These are phyloP conservation scores for Tulasnella sp. DNA, from an alignment of 768 basidiomycete genomes.

Conservation along the genomic window DNA sequence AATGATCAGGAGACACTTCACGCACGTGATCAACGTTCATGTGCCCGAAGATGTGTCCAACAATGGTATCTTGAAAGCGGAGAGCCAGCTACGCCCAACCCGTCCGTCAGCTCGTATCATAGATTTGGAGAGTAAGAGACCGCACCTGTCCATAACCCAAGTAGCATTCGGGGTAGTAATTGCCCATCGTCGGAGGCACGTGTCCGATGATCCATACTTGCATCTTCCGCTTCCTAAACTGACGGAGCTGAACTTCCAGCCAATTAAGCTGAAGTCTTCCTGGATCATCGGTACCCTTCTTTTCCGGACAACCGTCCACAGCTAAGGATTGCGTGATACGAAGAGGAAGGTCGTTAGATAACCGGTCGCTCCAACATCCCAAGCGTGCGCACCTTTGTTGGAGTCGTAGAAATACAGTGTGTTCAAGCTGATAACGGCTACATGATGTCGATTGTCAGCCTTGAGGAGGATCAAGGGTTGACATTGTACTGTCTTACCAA, in stretches of 20 bases:
- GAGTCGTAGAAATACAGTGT: conserved; percentile 88
- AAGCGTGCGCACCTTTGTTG: conserved; percentile 56
- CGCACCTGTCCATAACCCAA: conserved; percentile 18
- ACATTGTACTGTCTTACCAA: conserved; percentile 28
- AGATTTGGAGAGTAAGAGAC: neutral
- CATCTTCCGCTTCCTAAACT: conserved; percentile 61
- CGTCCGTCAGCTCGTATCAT: neutral
- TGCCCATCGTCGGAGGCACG: conserved; percentile 71
- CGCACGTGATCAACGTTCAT: conserved; percentile 63
- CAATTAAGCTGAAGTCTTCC: conserved; percentile 84
- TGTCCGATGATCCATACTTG: conserved; percentile 65
- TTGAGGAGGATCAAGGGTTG: neutral
- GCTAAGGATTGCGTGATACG: conserved; percentile 36
- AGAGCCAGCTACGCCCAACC: conserved; percentile 49
- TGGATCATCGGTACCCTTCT: conserved; percentile 47
- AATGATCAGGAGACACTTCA: neutral
- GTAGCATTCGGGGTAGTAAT: conserved; percentile 72
- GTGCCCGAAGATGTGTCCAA: conserved; percentile 82
- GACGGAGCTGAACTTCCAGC: conserved; percentile 75
- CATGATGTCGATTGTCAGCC: neutral
- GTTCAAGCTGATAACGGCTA: conserved; percentile 74
- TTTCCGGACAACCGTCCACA: conserved; percentile 57
- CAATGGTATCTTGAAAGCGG: conserved; percentile 76
- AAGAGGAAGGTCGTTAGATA: neutral
- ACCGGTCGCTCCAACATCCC: neutral